phyloP scores from a whole-genome alignment of 495 filamentous ascomycete genomes.

The Talaromyces ruber region DNA sequence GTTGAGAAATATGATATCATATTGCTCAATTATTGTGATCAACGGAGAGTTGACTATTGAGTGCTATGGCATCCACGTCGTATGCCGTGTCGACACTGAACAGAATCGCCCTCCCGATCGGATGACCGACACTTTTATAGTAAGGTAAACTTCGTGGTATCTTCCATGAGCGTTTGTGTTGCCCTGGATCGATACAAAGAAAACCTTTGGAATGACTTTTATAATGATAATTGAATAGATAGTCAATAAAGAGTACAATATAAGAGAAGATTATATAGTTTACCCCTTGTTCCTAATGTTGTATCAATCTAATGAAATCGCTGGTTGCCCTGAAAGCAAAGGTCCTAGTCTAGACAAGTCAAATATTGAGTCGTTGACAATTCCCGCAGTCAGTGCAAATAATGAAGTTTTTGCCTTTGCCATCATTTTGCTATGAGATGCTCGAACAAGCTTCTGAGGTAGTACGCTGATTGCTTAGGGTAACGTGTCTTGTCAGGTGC shows the following conservation, averaged over 20 bases:
- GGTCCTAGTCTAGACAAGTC: background rate
- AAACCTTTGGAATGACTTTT: too few species aligned
- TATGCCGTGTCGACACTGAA: too few species aligned
- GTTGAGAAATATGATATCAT: too few species aligned
- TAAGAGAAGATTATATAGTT: too few species aligned
- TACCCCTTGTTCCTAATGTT: background rate
- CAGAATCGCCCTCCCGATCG: too few species aligned
- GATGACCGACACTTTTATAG: too few species aligned
- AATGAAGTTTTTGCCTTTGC: background rate
- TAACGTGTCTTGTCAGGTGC: conserved; percentile 35
- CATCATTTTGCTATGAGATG: conserved; percentile 20
- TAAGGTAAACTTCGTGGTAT: background rate
- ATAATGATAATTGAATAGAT: background rate
- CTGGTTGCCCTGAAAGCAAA: background rate
- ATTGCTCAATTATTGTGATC: too few species aligned
- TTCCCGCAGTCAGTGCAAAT: background rate
- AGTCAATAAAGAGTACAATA: background rate
- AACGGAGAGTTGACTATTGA: too few species aligned
- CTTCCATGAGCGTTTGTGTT: background rate
- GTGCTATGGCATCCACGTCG: too few species aligned
- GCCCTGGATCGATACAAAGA: background rate
- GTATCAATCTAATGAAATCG: background rate
- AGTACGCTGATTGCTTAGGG: conserved; percentile 37
- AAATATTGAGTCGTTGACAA: background rate
- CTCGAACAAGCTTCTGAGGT: conserved; percentile 31